Percentiles rank a stretch among this genome's conserved stretches.
Evolutionary conservation across 495 filamentous ascomycete genomes (phyloP).

Genomic region (Melanomma pulvis-pyrius): DNA sequence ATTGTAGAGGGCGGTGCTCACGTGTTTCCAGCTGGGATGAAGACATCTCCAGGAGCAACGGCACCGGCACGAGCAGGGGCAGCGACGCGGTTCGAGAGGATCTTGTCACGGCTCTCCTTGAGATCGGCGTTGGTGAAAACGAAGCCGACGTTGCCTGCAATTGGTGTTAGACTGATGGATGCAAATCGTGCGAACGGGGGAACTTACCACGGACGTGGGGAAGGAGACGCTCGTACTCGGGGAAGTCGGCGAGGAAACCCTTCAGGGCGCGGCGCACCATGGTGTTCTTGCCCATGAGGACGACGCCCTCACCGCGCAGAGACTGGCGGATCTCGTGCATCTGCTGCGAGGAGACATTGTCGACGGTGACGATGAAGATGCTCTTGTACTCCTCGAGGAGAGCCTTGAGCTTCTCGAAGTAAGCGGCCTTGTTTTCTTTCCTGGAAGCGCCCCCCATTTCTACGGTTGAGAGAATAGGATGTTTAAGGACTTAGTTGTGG

Average conservation of each 20-base stretch:
- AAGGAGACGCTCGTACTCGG: conserved; percentile 96
- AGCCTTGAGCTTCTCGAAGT: conserved; percentile 98
- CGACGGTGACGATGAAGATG: conserved; percentile 88
- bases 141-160: conserved; percentile 85
- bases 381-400: conserved; percentile 74
- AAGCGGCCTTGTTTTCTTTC: conserved; percentile 86
- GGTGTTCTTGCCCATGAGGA: conserved; percentile 99
- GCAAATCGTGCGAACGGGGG: neutral
- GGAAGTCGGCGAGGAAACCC: conserved; percentile 86
- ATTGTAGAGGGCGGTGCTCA: conserved; percentile 4
- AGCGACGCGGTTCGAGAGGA: conserved; percentile 93
- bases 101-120: conserved; percentile 87
- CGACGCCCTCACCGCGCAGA: conserved; percentile 78
- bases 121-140: conserved; percentile 99
- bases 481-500: conserved; percentile 41
- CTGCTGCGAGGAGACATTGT: conserved; percentile 88
- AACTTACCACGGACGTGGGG: conserved; percentile 81
- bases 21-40: conserved; percentile 80
- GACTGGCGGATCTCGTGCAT: conserved; percentile 98
- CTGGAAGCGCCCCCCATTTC: conserved; percentile 93
- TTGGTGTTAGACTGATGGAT: conserved; percentile 27
- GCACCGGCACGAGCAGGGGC: conserved; percentile 97
- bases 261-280: conserved; percentile 98
- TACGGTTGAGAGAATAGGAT: conserved; percentile 56
- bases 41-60: conserved; percentile 75